Evolutionary conservation across 352 stramenopile genomes (phyloP).

Genomic region (Phytopythium litorale): DNA sequence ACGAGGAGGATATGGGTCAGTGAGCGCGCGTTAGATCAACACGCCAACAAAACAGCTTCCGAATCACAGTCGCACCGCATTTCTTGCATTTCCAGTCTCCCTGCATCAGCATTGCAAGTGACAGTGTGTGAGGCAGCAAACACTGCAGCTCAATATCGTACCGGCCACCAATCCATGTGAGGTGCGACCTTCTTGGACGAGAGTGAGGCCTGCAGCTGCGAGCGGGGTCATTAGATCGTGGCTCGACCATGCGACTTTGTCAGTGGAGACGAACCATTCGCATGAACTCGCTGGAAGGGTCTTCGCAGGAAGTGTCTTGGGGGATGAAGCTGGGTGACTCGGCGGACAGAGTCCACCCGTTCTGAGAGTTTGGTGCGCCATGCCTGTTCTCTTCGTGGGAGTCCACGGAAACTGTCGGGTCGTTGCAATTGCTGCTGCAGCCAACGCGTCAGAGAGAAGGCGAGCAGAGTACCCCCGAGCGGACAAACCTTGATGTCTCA

Average conservation of each 20-base stretch:
- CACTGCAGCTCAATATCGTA: constrained; percentile 11
- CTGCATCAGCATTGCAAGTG: constrained; percentile 14
- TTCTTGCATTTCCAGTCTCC: constrained; percentile 78
- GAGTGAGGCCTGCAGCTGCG: constrained; percentile 25
- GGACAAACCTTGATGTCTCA: not conserved
- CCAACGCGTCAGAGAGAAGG: not conserved
- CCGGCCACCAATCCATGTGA: constrained; percentile 81
- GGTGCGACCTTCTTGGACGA: constrained; percentile 42
- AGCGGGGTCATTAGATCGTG: not conserved
- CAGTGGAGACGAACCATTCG: constrained; percentile 16
- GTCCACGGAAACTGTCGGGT: not conserved
- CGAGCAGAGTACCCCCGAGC: not conserved
- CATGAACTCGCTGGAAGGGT: constrained; percentile 24
- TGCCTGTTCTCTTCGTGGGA: not conserved
- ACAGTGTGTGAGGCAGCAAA: not conserved
- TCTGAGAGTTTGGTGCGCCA: constrained; percentile 11
- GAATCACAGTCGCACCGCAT: constrained; percentile 35
- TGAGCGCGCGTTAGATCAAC: not conserved
- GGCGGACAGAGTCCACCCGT: constrained; percentile 31
- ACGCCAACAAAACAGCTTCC: not conserved
- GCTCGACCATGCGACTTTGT: not conserved
- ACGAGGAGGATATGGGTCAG: not conserved
- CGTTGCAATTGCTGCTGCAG: not conserved
- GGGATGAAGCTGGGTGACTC: constrained; percentile 40
- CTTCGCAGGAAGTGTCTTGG: constrained; percentile 8